Conservation (phyloP, 2,329 filamentous ascomycete genomes). For the Alternaria gaisen region DNA sequence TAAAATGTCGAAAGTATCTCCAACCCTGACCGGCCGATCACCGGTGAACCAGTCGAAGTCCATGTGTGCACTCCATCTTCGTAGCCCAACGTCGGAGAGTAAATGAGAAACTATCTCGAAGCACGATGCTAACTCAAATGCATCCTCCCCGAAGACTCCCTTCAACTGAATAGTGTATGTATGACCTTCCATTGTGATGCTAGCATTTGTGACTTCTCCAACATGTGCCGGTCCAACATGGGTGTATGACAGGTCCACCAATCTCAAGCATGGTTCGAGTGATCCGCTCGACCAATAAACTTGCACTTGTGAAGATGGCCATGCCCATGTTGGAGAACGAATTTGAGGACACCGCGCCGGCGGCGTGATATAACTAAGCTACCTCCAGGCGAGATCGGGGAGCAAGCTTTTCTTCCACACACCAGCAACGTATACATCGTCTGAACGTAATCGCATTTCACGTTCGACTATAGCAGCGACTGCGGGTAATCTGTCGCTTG, state of each 20-base stretch:
- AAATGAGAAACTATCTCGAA: neutral
- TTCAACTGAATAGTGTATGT: neutral
- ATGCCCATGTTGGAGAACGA: neutral
- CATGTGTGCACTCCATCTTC: fast-evolving
- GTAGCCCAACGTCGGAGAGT: neutral
- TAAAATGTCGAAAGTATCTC: neutral
- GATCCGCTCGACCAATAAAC: fast-evolving
- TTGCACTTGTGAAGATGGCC: neutral
- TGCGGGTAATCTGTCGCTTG: neutral
- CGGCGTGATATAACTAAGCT: no score
- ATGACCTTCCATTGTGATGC: neutral
- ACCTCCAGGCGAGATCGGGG: neutral
- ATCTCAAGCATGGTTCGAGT: neutral
- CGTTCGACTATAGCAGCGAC: conserved; percentile 1
- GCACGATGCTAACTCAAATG: no score
- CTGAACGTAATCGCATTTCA: neutral
- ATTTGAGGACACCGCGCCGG: neutral
- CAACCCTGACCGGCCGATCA: neutral
- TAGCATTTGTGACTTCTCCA: neutral
- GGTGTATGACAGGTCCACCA: neutral
- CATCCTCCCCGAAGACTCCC: neutral
- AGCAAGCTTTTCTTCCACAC: neutral
- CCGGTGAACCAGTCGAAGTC: neutral
- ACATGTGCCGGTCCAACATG: neutral
- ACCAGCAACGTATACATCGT: neutral